Evolutionary conservation across 2,329 filamentous ascomycete species (phyloP).

Genomic region (Hypoxylon sp.): DNA sequence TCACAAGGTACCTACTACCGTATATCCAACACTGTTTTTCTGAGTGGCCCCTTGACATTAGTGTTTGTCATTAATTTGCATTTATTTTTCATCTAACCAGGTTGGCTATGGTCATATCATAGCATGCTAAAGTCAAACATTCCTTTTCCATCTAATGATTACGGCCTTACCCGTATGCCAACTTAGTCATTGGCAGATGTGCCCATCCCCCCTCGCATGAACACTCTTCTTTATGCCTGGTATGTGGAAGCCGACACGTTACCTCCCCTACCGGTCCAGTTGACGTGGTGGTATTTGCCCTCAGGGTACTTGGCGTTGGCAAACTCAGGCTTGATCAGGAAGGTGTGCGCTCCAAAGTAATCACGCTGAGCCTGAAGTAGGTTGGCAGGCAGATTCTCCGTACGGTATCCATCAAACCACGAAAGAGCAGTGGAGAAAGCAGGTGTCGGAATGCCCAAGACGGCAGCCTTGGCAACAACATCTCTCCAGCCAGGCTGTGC

Average conservation of each 20-base stretch:
- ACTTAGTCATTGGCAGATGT: constrained; percentile 37
- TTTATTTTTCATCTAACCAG: constrained; percentile 40
- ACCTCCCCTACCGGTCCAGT: constrained; percentile 99
- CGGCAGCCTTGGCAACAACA: constrained; percentile 90
- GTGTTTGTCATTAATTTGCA: constrained; percentile 33
- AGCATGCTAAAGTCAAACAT: constrained; percentile 48
- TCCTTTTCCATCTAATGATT: constrained; percentile 50
- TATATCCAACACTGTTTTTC: constrained; percentile 14
- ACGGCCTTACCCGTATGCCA: constrained; percentile 41
- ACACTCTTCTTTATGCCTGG: constrained; percentile 77
- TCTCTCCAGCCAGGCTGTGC: constrained; percentile 94
- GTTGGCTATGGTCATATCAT: constrained; percentile 30
- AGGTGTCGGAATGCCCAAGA: constrained; percentile 95
- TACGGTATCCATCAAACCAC: constrained; percentile 99
- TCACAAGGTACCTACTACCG: not conserved
- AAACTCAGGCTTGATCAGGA: constrained; percentile 86
- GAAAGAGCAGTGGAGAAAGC: constrained; percentile 97
- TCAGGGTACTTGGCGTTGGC: constrained; percentile 85
- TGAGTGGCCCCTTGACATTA: constrained; percentile 6
- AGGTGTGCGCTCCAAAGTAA: constrained; percentile 97
- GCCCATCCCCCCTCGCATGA: constrained; percentile 29
- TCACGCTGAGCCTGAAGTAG: constrained; percentile 98
- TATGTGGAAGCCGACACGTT: constrained; percentile 98
- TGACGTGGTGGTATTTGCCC: constrained; percentile 95
- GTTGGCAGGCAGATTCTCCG: constrained; percentile 97